Evolutionary conservation across 495 filamentous ascomycete genomes (phyloP), one percentile per base, ranked within the genome.

Genomic region (Hypoxylon trugodes): DNA sequence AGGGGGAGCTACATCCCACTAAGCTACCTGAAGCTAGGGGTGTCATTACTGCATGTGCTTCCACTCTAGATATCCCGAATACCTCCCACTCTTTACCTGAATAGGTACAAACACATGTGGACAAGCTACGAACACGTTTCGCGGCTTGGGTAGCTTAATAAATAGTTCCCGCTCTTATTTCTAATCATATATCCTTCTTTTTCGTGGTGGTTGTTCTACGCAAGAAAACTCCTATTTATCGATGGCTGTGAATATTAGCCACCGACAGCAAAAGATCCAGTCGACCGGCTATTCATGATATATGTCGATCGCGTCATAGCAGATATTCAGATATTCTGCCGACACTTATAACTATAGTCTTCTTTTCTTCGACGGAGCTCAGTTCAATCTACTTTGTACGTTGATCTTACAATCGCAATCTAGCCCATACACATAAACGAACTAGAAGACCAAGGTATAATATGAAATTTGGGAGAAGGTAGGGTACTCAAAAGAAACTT

Each of bases 381-480:
- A n/a, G n/a, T n/a, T n/a, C n/a, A n/a, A n/a, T n/a, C n/a, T n/a
- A n/a, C 13, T 25, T 22, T 35, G n/a, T 8, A 59, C 8, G 25
- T 19, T 48, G 32, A 36, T 50, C 13, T 30, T 40, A 8, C 58
- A 4, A 28, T 6, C 26, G 36, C 25, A 37, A 36, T 21, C 30
- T n/a, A 28, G 41, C 18, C 51, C 32, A 24, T 9, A 41, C 8
- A 24, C 21, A 51, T 36, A 19, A 16, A 50, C 6, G n/a, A 1
- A 48, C 6, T 2, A 30, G 32, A 40, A 40, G 41, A 55, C 26
- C 36, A 6, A 48, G 35, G 37, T 4, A 18, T 65, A 74, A 53
- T 28, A 93, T 94, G 90, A 94, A 94, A 80, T 94, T 94, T 69
- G 89, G 90, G 46, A 86, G 84, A 77, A 91, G 87, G 82, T 84